These are phyloP conservation scores for Monosporascus sp. DNA, from an alignment of 2,329 filamentous ascomycete genomes.

Conservation along the genomic window DNA sequence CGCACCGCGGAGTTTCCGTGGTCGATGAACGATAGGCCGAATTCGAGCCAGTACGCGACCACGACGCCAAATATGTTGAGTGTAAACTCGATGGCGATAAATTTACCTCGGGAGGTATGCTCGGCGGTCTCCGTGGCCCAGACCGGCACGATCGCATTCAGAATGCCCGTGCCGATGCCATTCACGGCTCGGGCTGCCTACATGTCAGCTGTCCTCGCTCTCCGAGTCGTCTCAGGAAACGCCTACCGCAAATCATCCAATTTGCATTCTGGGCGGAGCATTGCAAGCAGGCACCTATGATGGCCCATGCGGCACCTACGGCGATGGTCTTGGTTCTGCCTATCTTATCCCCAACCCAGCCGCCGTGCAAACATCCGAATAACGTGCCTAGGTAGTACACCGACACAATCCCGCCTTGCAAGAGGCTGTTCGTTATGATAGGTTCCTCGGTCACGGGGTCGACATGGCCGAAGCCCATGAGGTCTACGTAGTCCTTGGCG, in stretches of 20 bases:
- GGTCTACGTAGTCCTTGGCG: slow-evolving; percentile 55
- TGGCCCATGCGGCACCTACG: slow-evolving; percentile 50
- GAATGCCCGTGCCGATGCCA: slow-evolving; percentile 62
- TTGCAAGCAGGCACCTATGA: slow-evolving; percentile 59
- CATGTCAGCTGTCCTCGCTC: neutral
- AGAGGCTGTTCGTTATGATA: slow-evolving; percentile 52
- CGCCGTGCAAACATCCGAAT: slow-evolving; percentile 57
- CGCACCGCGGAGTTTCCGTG: slow-evolving; percentile 52
- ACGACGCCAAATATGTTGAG: slow-evolving; percentile 68
- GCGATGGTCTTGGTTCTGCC: slow-evolving; percentile 62
- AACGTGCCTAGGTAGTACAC: slow-evolving; percentile 55
- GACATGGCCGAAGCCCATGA: slow-evolving; percentile 61
- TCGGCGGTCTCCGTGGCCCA: slow-evolving; percentile 68
- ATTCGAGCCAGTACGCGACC: slow-evolving; percentile 56
- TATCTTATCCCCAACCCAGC: slow-evolving; percentile 57
- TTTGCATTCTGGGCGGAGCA: slow-evolving; percentile 58
- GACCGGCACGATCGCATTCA: slow-evolving; percentile 66
- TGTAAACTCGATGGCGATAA: slow-evolving; percentile 68
- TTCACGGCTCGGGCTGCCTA: slow-evolving; percentile 51
- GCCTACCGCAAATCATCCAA: slow-evolving; percentile 65
- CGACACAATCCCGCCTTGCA: slow-evolving; percentile 59
- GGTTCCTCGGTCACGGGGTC: slow-evolving; percentile 41
- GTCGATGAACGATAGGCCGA: slow-evolving; percentile 56
- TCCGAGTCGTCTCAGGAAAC: neutral
- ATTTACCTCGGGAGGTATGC: slow-evolving; percentile 62